Evolutionary conservation across 108 stramenopile genomes (phyloP).

Genomic region (Cyclostephanos tholiformis): DNA sequence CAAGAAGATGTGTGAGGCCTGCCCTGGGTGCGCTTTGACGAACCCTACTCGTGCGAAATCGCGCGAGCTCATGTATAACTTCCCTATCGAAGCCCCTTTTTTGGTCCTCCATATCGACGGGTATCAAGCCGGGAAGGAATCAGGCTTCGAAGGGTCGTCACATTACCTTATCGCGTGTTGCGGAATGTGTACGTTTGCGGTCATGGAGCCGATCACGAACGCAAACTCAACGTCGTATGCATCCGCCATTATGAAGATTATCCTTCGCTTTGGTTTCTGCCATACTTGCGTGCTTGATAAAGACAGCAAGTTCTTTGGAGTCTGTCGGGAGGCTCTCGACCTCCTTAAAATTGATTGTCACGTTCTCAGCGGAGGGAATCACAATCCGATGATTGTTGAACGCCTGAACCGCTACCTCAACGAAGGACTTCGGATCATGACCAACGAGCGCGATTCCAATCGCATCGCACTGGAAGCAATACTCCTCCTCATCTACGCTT

Average conservation of each 20-base stretch:
- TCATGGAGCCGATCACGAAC: conserved; percentile 2
- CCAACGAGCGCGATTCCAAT: conserved; percentile 4
- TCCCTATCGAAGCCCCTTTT: conserved; percentile 5
- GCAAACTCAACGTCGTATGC: neutral
- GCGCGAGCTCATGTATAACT: neutral
- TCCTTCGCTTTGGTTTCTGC: neutral
- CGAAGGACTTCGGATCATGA: conserved; percentile 12
- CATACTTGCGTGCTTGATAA: too few species aligned
- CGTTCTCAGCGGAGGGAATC: conserved; percentile 22
- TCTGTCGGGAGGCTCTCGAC: conserved; percentile 2
- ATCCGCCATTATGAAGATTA: conserved; percentile 20
- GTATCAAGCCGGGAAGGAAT: conserved; percentile 18
- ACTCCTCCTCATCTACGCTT: neutral
- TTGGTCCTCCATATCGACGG: conserved; percentile 15
- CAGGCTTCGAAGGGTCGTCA: conserved; percentile 1
- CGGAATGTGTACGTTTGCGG: conserved; percentile 18
- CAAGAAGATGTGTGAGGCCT: neutral
- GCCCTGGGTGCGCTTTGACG: neutral
- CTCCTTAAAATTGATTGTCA: conserved; percentile 17
- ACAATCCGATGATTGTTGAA: conserved; percentile 36
- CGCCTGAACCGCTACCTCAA: conserved; percentile 29
- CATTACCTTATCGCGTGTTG: neutral
- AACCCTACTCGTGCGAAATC: neutral
- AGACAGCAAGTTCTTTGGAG: too few species aligned
- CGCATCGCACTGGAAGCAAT: neutral